Evolutionary conservation across 352 stramenopile genomes (phyloP).

Genomic region (Phytophthora palmivora): DNA sequence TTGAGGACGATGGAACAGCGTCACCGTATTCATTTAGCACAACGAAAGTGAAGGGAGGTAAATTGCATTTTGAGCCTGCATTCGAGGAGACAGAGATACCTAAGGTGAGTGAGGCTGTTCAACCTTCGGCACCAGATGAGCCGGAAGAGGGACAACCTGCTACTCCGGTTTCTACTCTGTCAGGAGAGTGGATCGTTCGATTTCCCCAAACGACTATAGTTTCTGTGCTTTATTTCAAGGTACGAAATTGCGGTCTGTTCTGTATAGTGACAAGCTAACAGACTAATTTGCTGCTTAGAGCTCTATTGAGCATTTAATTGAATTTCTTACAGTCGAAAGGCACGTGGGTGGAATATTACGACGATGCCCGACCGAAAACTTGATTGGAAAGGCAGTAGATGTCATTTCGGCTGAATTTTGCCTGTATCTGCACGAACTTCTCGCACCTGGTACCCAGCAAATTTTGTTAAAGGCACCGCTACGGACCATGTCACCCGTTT

Average conservation of each 20-base stretch:
- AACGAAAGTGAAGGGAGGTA: conserved; percentile 47
- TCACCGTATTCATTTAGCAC: conserved; percentile 30
- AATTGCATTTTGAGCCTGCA: conserved; percentile 48
- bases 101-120: neutral
- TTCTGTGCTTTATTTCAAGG: conserved; percentile 58
- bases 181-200: conserved; percentile 54
- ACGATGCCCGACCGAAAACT: conserved; percentile 40
- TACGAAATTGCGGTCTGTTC: conserved; percentile 10
- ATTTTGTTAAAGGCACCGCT: conserved; percentile 23
- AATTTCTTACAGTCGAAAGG: conserved; percentile 65
- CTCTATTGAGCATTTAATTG: conserved; percentile 41
- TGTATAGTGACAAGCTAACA: too few relatives aligned
- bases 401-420: conserved; percentile 39
- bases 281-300: conserved; percentile 29
- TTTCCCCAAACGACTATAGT: conserved; percentile 38
- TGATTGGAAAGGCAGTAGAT: conserved; percentile 38
- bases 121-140: neutral
- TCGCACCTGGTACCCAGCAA: conserved; percentile 38
- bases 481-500: conserved; percentile 35
- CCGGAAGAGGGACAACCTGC: conserved; percentile 24
- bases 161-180: conserved; percentile 21
- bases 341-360: conserved; percentile 38
- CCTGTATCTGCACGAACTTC: conserved; percentile 47
- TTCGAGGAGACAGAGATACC: neutral
- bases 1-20: conserved; percentile 6